Conservation (phyloP, 805 yeast genomes). For the Ogataea zsoltii region DNA sequence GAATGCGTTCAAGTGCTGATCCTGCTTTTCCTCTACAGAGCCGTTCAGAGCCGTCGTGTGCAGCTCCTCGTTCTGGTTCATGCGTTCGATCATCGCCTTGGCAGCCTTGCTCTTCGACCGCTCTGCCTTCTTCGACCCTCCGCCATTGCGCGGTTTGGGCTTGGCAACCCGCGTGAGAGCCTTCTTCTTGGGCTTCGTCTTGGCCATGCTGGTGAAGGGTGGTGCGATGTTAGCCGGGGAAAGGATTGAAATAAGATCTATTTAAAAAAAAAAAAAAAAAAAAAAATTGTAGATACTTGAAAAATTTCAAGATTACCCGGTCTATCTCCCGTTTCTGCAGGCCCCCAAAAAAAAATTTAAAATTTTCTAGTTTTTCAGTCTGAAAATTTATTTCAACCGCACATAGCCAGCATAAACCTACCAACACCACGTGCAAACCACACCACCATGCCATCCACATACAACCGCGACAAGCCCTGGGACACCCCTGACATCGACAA, state of each 20-base stretch:
- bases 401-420: neutral
- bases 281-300: neutral
- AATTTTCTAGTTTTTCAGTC: constrained; percentile 7
- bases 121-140: constrained; percentile 25
- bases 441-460: constrained; percentile 77
- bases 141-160: constrained; percentile 1
- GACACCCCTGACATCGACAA: constrained; percentile 93
- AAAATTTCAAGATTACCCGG: neutral
- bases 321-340: constrained; percentile 1
- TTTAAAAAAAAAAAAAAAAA: no score
- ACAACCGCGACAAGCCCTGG: constrained; percentile 97
- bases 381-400: neutral
- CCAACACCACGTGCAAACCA: neutral
- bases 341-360: constrained; percentile 1
- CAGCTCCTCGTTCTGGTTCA: constrained; percentile 29
- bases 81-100: constrained; percentile 27
- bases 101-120: constrained; percentile 25
- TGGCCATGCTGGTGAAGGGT: neutral
- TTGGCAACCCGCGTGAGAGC: neutral
- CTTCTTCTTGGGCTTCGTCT: constrained; percentile 6
- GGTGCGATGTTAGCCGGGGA: no score
- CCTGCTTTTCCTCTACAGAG: constrained; percentile 2
- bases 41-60: constrained; percentile 16
- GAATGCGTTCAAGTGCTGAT: constrained; percentile 31
- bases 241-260: no score